Conservation (phyloP, 208 protist species). For the Vickermania spadyakhi region DNA sequence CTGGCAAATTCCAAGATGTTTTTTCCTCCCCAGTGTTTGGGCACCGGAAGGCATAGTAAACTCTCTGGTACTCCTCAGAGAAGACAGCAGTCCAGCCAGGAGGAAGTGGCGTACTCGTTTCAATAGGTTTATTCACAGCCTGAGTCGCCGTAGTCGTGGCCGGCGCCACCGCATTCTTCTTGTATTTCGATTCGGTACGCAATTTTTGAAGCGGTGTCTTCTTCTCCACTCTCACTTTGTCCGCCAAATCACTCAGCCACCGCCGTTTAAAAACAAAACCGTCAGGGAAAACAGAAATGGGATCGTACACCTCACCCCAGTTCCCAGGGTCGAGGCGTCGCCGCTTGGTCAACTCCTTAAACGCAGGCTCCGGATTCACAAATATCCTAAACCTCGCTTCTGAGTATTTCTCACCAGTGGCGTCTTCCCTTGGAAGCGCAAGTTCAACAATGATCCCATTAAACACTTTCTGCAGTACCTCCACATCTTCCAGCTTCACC, state of each 20-base stretch:
- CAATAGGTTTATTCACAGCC: background rate
- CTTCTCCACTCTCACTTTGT: background rate
- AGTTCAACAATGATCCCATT: background rate
- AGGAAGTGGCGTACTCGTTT: conserved; percentile 16
- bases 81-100: conserved; percentile 52
- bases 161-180: too few relatives aligned
- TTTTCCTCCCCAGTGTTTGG: conserved; percentile 36
- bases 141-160: background rate
- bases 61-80: conserved; percentile 53
- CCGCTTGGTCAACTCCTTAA: background rate
- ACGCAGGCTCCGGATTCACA: background rate
- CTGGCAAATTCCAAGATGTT: conserved; percentile 54
- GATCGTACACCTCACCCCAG: background rate
- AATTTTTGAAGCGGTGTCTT: too few relatives aligned
- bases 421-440: too few relatives aligned
- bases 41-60: conserved; percentile 64
- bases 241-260: background rate
- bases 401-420: background rate
- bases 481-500: background rate
- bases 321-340: background rate
- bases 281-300: background rate
- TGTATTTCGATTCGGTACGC: too few relatives aligned
- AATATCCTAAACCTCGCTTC: background rate
- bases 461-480: background rate
- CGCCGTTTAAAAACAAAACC: background rate